Base-by-base conservation (phyloP, 345 rosid species). In the Mangifera indica region DNA sequence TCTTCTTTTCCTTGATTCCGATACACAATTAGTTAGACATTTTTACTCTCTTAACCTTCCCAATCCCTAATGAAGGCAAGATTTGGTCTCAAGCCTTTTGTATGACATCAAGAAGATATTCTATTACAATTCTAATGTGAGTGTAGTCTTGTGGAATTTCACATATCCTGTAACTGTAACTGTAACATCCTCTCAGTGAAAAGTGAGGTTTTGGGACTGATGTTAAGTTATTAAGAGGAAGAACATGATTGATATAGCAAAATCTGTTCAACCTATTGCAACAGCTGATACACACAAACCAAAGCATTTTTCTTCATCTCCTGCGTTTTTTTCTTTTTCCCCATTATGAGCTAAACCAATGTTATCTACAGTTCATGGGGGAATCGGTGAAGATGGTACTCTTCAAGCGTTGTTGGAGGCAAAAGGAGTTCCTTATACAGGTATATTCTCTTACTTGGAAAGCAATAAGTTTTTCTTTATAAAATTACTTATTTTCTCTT, bases 341-440 rank as follows among this genome's bases (percentile, higher is more conserved):
- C 54, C 13, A 18, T 60, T 60, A 17, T 71, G 34, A 48, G 24
- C 21, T 72, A 52, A 62, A 71, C 21, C 59, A 54, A 74, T 79
- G 70, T 55, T 69, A 66, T 73, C 46, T 71, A 65, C 84, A 94
- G 98, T 87, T 65, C 98, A 94, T 76, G 98, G 97, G 77, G 98
- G 97, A 79, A 90, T 94, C 13, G 98, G 98, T 74, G 98, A 94
- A 84, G 92, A 94, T 76, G 98, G 98, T 54, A 92, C 97, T 13
- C 82, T 94, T 72, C 98, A 94, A 76, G 84, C 87, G 59, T 76
- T 94, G 73, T 77, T 94, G 84, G 93, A 85, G 75, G 83, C 87
- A 55, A 90, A 80, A 83, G 97, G 91, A 83, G 88, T 94, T 80
- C 86, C 89, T 54, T 81, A 86, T 74, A 90, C 98, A 82, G 97